A percentile compares a stretch with the other conserved stretches of the same genome.
These are phyloP conservation scores for Nicotiana attenuata DNA, from an alignment of 257 asterid genomes.

Conservation along the genomic window DNA sequence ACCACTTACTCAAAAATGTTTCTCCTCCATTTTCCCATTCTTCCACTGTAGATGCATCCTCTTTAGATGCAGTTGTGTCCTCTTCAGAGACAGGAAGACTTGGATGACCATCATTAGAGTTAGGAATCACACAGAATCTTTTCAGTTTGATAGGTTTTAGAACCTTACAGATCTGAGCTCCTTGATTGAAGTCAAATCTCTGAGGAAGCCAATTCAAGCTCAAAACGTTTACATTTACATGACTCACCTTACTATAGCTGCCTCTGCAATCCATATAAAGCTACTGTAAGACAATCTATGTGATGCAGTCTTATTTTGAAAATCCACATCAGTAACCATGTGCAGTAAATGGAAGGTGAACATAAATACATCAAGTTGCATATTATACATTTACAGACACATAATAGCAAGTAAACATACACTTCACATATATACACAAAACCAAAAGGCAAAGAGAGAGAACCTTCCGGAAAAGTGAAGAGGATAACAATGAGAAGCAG, in stretches of 20 bases:
- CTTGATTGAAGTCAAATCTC: conserved; percentile 29
- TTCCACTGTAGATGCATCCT: conserved; percentile 28
- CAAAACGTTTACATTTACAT: conserved; percentile 16
- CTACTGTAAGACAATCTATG: not conserved
- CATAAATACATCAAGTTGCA: not conserved
- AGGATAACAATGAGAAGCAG: conserved; percentile 50
- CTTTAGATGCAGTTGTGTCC: conserved; percentile 17
- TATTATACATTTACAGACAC: not conserved
- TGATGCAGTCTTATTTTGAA: not conserved
- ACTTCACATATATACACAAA: not conserved
- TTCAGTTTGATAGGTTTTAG: conserved; percentile 20
- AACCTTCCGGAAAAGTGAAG: conserved; percentile 40
- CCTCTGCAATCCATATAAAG: conserved; percentile 33
- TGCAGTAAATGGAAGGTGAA: not conserved
- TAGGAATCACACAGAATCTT: conserved; percentile 31
- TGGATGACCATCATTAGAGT: conserved; percentile 49
- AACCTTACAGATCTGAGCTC: conserved; percentile 27
- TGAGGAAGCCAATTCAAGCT: conserved; percentile 21
- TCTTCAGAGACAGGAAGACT: conserved; percentile 40
- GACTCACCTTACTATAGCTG: conserved; percentile 21
- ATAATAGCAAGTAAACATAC: not conserved
- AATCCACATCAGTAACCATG: not conserved
- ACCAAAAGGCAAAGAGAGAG: not conserved
- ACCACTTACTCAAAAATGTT: conserved; percentile 59
- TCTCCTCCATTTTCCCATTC: conserved; percentile 26